Evolutionary conservation across 768 basidiomycete species (phyloP), one percentile per base, ranked within the genome.

Genomic region (Boletus bicolor): DNA sequence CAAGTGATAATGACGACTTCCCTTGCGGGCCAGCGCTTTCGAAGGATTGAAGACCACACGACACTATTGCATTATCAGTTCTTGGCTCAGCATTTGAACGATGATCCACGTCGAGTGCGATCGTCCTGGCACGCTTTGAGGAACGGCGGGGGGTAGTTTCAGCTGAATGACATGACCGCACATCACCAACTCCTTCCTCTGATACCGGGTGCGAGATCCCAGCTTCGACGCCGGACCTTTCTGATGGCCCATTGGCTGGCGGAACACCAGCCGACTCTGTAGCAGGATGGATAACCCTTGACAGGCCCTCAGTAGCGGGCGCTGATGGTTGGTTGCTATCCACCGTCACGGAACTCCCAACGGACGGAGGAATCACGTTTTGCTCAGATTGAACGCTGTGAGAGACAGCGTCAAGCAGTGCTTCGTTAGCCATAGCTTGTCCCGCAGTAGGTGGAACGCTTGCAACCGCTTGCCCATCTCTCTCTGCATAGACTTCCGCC

Each of bases 71-170:
- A 43, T n/a, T 34, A 34, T 9, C 44, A 26, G 42, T 36, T 28
- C 15, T 38, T 21, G 41, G 21, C 19, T 12, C 9, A 44, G 46
- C 5, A 1, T 12, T 37, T n/a, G 48, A 52, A 44, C 19, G 24
- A 15, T 28, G 44, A 5, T 51, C 37, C 26, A 42, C 14, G 45
- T 45, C 32, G 5, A 21, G 38, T 12, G 26, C 37, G 26, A 19
- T 19, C 35, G 45, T 43, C 28, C 30, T 28, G 14, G 26, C 17
- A 54, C 53, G 62, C 34, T 56, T 58, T 51, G 55, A 35, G n/a
- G 52, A 39, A 24, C 34, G 35, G 9, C 35, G 44, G 4, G 39
- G 41, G 11, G 45, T 26, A 21, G 15, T 9, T 26, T n/a, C 28
- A 10, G 12, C 43, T 32, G 49, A 47, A 42, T n/a, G 50, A 42